phyloP scores from a whole-genome alignment of 352 stramenopile genomes.

The Phytophthora tubulina region DNA sequence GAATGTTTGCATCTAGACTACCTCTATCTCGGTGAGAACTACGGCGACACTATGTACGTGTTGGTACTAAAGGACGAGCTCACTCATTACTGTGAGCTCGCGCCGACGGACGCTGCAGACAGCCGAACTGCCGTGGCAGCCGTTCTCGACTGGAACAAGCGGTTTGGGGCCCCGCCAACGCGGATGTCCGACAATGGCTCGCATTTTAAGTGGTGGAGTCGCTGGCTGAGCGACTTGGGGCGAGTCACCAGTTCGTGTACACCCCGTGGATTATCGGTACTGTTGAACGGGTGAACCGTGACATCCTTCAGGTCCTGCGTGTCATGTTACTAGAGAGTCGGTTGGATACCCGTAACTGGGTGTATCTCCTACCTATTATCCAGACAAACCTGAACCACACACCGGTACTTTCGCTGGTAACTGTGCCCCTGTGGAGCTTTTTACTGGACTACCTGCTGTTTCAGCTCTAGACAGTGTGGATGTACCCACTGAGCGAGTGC shows the following conservation, averaged over 20 bases:
- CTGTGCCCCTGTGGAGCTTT: constrained; percentile 16
- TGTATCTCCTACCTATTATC: constrained; percentile 16
- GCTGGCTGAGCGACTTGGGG: background rate
- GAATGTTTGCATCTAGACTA: constrained; percentile 23
- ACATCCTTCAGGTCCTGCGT: constrained; percentile 19
- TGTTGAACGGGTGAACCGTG: constrained; percentile 3
- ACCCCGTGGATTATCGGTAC: constrained; percentile 14
- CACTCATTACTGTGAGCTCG: constrained; percentile 15
- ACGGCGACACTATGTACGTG: constrained; percentile 15
- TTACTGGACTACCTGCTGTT: background rate
- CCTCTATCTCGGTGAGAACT: constrained; percentile 23
- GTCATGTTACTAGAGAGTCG: constrained; percentile 10
- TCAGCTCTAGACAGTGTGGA: constrained; percentile 3
- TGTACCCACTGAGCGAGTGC: background rate
- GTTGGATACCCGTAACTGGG: constrained; percentile 21
- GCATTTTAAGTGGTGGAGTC: constrained; percentile 18
- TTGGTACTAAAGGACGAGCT: constrained; percentile 19
- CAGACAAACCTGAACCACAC: constrained; percentile 13
- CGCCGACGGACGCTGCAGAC: constrained; percentile 2
- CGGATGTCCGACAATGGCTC: constrained; percentile 13
- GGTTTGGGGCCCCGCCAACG: background rate
- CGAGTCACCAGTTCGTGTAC: background rate
- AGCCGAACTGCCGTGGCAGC: constrained; percentile 9
- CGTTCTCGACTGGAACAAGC: constrained; percentile 16
- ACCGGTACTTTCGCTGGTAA: constrained; percentile 6